Base-by-base conservation (phyloP, 1,139 yeast species). In the Kluyveromyces marxianus region DNA sequence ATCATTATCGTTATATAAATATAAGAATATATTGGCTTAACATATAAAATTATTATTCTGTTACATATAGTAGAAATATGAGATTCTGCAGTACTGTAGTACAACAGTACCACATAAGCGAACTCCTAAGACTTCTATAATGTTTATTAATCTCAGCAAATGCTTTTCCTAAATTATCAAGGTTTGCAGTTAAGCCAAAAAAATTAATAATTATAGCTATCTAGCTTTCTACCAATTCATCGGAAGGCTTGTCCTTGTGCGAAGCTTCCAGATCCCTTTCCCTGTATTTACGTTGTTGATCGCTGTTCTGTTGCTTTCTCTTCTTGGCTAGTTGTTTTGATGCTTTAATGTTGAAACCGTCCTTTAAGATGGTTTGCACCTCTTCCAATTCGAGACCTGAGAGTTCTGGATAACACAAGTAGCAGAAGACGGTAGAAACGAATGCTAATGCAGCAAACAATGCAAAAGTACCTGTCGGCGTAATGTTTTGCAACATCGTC, bases 391-490 rank as follows among this genome's bases (percentile, higher is more conserved):
- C 90, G 63, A 92, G 75, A 39, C 94, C 94, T 3, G 95, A 80
- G 41, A 94, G 78, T 68, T 92, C 98, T 28, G 98, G 98, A 60
- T 88, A 85, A 59, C 87, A 80, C 75, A 88, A 82, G 68, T 70
- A 83, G 39, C 86, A 83, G 61, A 87, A 81, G 4, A 86, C 55
- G 62, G 83, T 76, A 1, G 97, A 79, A 6, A 86, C 55, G 10
- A 76, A 70, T 61, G 94, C 81, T 48, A 90, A 74, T 1, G 80
- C 96, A 1, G 96, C 96, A 64, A 87, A 90, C 54, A 90, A 78
- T 6, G 90, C 78, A 68, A 90, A 92, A 0, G 98, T 90, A 34
- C 97, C 97, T 0, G 96, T 80, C 36, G 97, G 97, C 1, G 97
- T 88, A 54, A 90, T 89, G 54, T 81, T 84, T 63, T 85, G 79